Conservation (phyloP, 1,284 basidiomycete genomes). For the Rhodotorula sp. region DNA sequence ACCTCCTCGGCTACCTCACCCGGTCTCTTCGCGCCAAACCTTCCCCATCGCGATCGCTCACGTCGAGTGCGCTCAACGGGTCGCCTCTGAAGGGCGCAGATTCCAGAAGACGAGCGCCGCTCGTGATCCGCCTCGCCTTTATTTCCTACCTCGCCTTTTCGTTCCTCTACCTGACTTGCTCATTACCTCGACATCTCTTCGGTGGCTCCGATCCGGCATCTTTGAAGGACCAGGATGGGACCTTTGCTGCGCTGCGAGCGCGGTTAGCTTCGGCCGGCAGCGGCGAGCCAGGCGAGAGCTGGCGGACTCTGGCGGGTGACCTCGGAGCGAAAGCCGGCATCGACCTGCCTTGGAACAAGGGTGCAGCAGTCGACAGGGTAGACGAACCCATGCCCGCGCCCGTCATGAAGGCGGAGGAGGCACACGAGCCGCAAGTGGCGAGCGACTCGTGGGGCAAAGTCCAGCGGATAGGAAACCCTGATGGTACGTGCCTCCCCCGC, state of each 20-base stretch:
- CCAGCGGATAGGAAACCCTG: conserved; percentile 24
- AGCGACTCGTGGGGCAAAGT: conserved; percentile 22
- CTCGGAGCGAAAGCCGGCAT: conserved; percentile 27
- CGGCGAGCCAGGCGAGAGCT: conserved; percentile 6
- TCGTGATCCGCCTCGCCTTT: conserved; percentile 34
- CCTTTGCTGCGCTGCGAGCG: conserved; percentile 6
- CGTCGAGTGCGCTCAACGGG: conserved; percentile 16
- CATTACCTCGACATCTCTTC: conserved; percentile 5
- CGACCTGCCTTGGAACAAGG: conserved; percentile 27
- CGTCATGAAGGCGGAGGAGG: background rate
- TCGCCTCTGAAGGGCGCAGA: conserved; percentile 3
- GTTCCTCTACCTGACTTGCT: conserved; percentile 27
- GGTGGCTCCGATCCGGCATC: background rate
- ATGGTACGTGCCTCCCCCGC: conserved; percentile 1
- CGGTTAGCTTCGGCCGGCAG: background rate
- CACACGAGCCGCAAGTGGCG: background rate
- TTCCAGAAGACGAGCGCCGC: conserved; percentile 27
- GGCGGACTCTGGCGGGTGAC: conserved; percentile 18
- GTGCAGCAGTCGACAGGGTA: background rate
- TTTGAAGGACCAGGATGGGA: background rate
- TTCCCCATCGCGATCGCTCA: background rate
- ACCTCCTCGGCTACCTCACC: conserved; percentile 29
- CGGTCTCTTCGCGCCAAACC: conserved; percentile 15
- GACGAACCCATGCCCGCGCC: background rate
- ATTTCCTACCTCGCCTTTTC: conserved; percentile 43